Percentiles rank a stretch among this genome's conserved stretches.
Evolutionary conservation across 495 filamentous ascomycete genomes (phyloP).

Genomic region (Tuber microsphaerosporum): DNA sequence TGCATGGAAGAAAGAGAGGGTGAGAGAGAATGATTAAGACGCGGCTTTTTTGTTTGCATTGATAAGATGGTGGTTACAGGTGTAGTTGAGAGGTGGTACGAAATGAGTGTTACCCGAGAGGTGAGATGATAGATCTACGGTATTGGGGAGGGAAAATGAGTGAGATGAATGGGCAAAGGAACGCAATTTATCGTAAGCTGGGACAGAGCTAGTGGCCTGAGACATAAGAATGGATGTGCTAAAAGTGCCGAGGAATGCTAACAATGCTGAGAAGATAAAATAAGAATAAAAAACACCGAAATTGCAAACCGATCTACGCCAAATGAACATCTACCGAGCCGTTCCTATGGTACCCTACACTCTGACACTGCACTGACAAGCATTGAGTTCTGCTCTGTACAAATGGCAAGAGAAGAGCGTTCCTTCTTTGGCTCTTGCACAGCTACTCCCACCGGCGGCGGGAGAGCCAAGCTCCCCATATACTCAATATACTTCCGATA

Average conservation of each 20-base stretch:
- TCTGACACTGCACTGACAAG: background rate
- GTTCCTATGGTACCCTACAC: background rate
- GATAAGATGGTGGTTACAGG: background rate
- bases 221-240: background rate
- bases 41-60: background rate
- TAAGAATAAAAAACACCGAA: background rate
- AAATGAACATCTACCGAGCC: background rate
- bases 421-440: background rate
- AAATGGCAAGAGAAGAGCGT: background rate
- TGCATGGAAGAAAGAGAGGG: background rate
- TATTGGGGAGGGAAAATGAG: background rate
- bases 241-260: background rate
- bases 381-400: background rate
- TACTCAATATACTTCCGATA: conserved; percentile 34
- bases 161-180: background rate
- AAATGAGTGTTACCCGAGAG: background rate
- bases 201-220: background rate
- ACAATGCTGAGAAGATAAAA: background rate
- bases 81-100: background rate
- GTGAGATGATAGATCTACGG: background rate
- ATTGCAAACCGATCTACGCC: background rate
- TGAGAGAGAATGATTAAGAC: background rate
- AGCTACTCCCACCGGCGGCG: background rate
- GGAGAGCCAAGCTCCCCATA: conserved; percentile 14
- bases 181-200: background rate